Conservation (phyloP, 179 eudicot species). For the Camellia oleifera region DNA sequence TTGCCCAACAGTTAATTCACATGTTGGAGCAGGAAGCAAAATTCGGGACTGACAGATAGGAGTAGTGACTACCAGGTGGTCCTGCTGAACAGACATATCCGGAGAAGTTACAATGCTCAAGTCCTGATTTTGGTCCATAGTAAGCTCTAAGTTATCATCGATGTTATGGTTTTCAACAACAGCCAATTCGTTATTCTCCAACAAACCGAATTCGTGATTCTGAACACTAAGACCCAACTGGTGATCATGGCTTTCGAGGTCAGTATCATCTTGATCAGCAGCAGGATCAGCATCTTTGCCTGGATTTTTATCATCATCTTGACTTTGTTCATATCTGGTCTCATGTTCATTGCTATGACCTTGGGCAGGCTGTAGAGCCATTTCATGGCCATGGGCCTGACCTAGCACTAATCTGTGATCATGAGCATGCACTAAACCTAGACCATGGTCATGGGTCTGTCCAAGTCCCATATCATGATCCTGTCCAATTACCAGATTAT, state of each 20-base stretch:
- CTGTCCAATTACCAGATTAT: slow-evolving; percentile 18
- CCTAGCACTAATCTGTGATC: slow-evolving; percentile 33
- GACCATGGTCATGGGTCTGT: slow-evolving; percentile 10
- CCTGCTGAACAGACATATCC: slow-evolving; percentile 34
- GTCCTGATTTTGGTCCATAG: slow-evolving; percentile 41
- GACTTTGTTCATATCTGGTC: slow-evolving; percentile 13
- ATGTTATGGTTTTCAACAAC: slow-evolving; percentile 35
- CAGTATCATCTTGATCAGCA: slow-evolving; percentile 13
- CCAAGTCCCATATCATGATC: slow-evolving; percentile 15
- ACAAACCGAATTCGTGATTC: slow-evolving; percentile 30
- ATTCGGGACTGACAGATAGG: slow-evolving; percentile 50
- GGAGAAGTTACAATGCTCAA: slow-evolving; percentile 28
- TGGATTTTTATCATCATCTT: slow-evolving; percentile 16
- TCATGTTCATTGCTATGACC: slow-evolving; percentile 29
- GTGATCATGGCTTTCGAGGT: slow-evolving; percentile 27
- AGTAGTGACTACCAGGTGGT: slow-evolving; percentile 25
- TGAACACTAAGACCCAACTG: slow-evolving; percentile 31
- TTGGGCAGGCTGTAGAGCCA: slow-evolving; percentile 28
- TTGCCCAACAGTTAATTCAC: slow-evolving; percentile 67
- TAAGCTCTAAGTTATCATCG: slow-evolving; percentile 46
- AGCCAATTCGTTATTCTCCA: slow-evolving; percentile 25
- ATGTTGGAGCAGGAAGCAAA: slow-evolving; percentile 34
- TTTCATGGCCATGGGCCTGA: slow-evolving; percentile 24
- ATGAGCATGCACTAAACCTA: slow-evolving; percentile 19
- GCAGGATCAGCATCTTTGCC: slow-evolving; percentile 19